phyloP scores from a whole-genome alignment of 2,329 filamentous ascomycete genomes.

The Talaromyces funiculosus region DNA sequence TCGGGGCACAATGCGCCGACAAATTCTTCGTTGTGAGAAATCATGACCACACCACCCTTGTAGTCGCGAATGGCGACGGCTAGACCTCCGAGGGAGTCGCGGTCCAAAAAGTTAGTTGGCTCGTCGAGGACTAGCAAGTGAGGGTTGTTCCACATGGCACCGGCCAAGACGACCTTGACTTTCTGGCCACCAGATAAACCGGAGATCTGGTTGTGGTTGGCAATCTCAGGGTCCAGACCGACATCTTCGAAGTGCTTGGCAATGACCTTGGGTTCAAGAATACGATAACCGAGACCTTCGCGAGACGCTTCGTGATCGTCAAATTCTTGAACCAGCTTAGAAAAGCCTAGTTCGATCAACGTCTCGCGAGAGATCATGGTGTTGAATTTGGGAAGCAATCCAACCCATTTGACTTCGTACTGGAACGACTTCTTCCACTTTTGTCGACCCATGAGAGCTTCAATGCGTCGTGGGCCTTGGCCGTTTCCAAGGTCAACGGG shows the following conservation, averaged over 20 bases:
- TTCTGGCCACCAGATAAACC: conserved; percentile 96
- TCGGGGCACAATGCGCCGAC: conserved; percentile 92
- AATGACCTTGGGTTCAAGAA: conserved; percentile 88
- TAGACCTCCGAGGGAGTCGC: conserved; percentile 91
- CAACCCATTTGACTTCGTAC: conserved; percentile 96
- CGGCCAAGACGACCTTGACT: conserved; percentile 96
- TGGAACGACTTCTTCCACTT: conserved; percentile 99
- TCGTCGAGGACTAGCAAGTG: conserved; percentile 96
- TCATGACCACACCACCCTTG: conserved; percentile 98
- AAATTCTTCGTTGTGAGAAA: conserved; percentile 99
- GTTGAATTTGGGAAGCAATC: conserved; percentile 87
- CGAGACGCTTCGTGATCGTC: conserved; percentile 98
- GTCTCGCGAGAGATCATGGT: conserved; percentile 90
- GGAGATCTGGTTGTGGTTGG: conserved; percentile 97
- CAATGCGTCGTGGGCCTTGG: conserved; percentile 68
- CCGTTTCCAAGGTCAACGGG: conserved; percentile 79
- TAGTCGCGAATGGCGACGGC: conserved; percentile 98
- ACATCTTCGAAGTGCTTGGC: conserved; percentile 97
- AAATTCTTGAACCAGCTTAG: conserved; percentile 94
- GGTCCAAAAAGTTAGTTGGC: conserved; percentile 98
- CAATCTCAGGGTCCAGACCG: conserved; percentile 93
- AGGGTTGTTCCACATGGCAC: conserved; percentile 98
- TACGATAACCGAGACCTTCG: conserved; percentile 92
- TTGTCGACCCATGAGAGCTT: conserved; percentile 87
- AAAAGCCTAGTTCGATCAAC: conserved; percentile 75